Base-by-base conservation (phyloP, 805 yeast genomes). In the Dipodascopsis tothii region DNA sequence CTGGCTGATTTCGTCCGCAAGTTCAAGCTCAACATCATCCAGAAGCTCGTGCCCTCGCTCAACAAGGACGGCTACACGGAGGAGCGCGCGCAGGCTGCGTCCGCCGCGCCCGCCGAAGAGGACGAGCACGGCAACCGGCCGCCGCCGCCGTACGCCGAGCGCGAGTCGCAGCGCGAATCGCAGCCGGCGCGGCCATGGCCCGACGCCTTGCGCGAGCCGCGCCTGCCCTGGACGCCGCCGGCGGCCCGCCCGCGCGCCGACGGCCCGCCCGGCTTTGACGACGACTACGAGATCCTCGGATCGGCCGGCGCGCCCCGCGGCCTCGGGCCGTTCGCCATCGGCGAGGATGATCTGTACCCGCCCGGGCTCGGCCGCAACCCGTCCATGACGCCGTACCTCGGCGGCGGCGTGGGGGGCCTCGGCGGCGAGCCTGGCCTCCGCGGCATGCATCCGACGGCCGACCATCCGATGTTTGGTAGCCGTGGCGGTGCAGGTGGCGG, bases 261-360 rank as follows among this genome's bases (percentile, higher is more conserved):
- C 3, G 56, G 54, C 2, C 66, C 66, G 4, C 71, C 71, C 1
- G 69, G 66, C 4, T 67, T 72, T 50, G 77, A 72, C 34, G 74
- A 72, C 51, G 71, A 67, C 44, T 60, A 60, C 41, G 61, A 62
- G 37, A 48, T 64, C 35, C 39, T 45, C 22, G 37, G 30, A 17
- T 40, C 46, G 9, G 44, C 46, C 18, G 35, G 51, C 34, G 28
- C 5, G 35, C 46, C 3, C 39, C 33, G 5, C 32, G 34, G 4
- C 32, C 27, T 3, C 45, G 49, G 4, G 48, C 47, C 14, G 17
- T 50, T 47, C n/a, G 56, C 60, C 4, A 58, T 63, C 35, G 72
- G 72, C 21, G 60, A 60, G 19, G 52, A 51, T 17, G 72, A 68
- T 40, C 43, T 66, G 23, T 52, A 60, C 35, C 72, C 72, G 7